Evolutionary conservation across 345 rosid species (phyloP).

Genomic region (Triadica sebifera): DNA sequence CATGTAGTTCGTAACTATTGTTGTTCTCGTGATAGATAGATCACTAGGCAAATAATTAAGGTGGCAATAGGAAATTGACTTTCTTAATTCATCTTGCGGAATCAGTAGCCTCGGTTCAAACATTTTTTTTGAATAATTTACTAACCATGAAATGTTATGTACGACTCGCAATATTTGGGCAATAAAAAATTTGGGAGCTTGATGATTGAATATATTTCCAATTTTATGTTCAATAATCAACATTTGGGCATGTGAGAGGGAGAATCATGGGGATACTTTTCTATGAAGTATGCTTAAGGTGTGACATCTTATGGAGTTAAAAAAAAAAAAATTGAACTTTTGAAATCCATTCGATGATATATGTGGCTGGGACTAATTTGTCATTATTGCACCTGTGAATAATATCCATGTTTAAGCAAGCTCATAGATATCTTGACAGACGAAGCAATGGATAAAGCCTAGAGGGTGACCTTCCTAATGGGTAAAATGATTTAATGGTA

Average conservation of each 20-base stretch:
- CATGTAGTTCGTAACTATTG: neutral
- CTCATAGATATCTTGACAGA: neutral
- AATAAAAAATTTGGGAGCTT: neutral
- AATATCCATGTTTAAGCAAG: neutral
- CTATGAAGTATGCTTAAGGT: neutral
- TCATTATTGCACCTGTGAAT: neutral
- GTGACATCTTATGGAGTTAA: neutral
- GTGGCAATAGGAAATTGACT: neutral
- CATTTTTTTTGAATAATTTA: neutral
- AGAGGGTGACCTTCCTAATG: neutral
- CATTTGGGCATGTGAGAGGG: neutral
- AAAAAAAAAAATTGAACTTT: neutral
- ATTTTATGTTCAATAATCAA: too few relatives aligned
- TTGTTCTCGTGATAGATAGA: neutral
- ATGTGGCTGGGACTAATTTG: neutral
- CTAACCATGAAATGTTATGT: neutral
- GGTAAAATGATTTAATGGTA: too few relatives aligned
- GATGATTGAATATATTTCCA: neutral
- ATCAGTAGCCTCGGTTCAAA: neutral
- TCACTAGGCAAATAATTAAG: neutral
- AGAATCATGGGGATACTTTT: neutral
- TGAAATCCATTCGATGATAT: neutral
- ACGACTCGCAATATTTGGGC: neutral
- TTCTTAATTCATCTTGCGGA: neutral
- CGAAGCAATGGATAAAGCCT: neutral